A percentile compares a stretch with the other conserved stretches of the same genome.
Evolutionary conservation across 257 asterid genomes (phyloP).

Genomic region (Echites panduratus): DNA sequence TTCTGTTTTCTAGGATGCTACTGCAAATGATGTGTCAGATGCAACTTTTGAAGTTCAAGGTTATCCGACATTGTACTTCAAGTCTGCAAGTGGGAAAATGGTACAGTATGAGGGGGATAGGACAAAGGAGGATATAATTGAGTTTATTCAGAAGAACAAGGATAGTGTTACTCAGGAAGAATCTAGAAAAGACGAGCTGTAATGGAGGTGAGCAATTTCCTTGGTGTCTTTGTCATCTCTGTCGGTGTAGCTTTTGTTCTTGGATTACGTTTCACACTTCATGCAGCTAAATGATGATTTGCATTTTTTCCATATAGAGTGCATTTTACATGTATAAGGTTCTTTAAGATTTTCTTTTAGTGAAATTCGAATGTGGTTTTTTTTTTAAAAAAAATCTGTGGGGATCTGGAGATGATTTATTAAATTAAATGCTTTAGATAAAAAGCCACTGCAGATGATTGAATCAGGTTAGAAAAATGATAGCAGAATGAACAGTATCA

Average conservation of each 20-base stretch:
- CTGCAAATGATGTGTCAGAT: slow-evolving; percentile 63
- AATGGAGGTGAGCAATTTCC: slow-evolving; percentile 17
- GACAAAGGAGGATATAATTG: slow-evolving; percentile 60
- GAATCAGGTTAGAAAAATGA: too few species aligned
- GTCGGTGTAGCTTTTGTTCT: not conserved
- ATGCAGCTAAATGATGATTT: not conserved
- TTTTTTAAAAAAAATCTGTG: too few species aligned
- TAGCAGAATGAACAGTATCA: too few species aligned
- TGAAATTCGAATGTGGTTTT: not conserved
- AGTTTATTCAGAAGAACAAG: slow-evolving; percentile 62
- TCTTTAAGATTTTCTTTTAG: not conserved
- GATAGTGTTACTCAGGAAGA: slow-evolving; percentile 36
- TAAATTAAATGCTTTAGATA: too few species aligned
- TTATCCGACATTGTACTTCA: slow-evolving; percentile 77
- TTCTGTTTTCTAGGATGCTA: slow-evolving; percentile 55
- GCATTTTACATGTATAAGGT: not conserved
- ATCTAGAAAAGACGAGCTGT: slow-evolving; percentile 64
- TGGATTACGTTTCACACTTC: not conserved
- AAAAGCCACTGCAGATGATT: too few species aligned
- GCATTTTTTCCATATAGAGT: not conserved
- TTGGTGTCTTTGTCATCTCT: not conserved
- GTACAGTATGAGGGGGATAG: slow-evolving; percentile 58
- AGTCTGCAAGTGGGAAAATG: slow-evolving; percentile 57
- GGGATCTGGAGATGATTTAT: too few species aligned
- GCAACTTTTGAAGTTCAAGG: slow-evolving; percentile 68